A percentile compares a stretch with the other conserved stretches of the same genome.
Conservation (phyloP, 108 stramenopile species). For the Conticribra weissflogii region DNA sequence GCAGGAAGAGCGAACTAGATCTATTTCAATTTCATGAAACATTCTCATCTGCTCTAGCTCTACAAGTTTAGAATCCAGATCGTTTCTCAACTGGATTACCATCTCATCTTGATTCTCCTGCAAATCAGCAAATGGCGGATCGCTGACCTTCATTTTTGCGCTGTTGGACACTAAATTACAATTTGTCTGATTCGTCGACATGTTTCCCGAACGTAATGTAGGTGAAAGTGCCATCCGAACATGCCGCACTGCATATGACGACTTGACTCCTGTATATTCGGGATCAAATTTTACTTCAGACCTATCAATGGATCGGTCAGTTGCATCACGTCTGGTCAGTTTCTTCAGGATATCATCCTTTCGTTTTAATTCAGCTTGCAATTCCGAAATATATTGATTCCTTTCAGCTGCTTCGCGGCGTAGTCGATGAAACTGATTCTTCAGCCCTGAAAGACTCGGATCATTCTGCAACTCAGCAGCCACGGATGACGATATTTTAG, state of each 20-base stretch:
- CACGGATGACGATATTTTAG: neutral
- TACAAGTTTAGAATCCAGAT: constrained; percentile 13
- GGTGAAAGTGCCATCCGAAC: neutral
- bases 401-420: neutral
- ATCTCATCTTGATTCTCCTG: constrained; percentile 2
- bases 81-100: neutral
- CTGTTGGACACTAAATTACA: too few species aligned
- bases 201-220: neutral
- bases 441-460: neutral
- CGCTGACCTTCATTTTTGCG: neutral
- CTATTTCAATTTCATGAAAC: constrained; percentile 5
- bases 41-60: constrained; percentile 14
- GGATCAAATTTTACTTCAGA: too few species aligned
- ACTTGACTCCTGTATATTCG: neutral
- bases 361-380: neutral
- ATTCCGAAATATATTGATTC: constrained; percentile 3
- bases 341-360: constrained; percentile 4
- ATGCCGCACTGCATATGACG: neutral
- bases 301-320: too few species aligned
- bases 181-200: too few species aligned
- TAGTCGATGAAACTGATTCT: neutral
- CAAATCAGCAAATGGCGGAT: neutral
- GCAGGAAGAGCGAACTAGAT: neutral
- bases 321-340: neutral
- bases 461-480: neutral